Evolutionary conservation across 768 basidiomycete species (phyloP), one percentile per base, ranked within the genome.

Genomic region (Mycena vulgaris): DNA sequence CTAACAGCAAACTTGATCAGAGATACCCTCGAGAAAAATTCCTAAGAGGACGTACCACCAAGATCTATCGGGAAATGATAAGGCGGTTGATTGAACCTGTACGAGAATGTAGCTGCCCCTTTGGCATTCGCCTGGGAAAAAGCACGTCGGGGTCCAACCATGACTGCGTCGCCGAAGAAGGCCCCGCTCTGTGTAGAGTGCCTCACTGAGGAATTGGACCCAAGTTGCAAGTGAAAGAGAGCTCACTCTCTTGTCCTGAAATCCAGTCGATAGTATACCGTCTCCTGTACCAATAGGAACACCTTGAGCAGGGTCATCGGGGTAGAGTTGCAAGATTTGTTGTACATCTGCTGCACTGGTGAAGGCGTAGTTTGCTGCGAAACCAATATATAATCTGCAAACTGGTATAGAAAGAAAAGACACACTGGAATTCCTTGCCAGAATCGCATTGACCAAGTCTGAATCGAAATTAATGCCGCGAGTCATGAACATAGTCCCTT

Each of bases 221-320:
- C 51, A 63, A 53, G 62, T 53, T 63, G 62, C 9, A 63, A 63
- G 62, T 53, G 62, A 63, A 51, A 63, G 5, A 53, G 49, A 52
- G 62, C 49, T 63, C 62, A 63, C 62, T 53, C 62, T 63, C 51
- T 63, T 63, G 62, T 63, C 62, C 62, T 63, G 62, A 27, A 63
- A 53, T 52, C 62, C 62, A 53, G 62, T 68, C 51, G 64, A 59
- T 52, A 66, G 57, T 66, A 66, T 40, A 56, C 64, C 64, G 47
- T 66, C 64, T 57, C 64, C 64, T 59, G 64, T 66, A 59, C 64
- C 64, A 47, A 57, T 51, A 66, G 55, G 55, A 66, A 66, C 64
- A 57, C 64, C 64, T 59, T 66, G 64, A 66, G 55, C 57, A 66
- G 64, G 64, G 47, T 66, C 64, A 59, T 66, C 64, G 64, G 64